Base-by-base conservation (phyloP, 345 rosid species). In the Aquilaria sinensis region DNA sequence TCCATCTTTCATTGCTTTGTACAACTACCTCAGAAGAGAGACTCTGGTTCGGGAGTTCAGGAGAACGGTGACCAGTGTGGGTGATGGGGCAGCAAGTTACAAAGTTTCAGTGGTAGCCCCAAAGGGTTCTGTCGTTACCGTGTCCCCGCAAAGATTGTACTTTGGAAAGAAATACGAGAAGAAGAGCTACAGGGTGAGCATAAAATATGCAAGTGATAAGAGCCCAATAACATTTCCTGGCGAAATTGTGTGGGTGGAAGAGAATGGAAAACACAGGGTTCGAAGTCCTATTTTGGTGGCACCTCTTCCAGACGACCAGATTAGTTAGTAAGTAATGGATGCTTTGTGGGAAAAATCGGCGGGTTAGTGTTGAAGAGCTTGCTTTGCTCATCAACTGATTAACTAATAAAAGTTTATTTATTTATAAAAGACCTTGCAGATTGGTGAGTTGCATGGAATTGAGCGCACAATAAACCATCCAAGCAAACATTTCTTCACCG, bases 1-100 rank as follows among this genome's bases (percentile, higher is more conserved):
- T 34, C 81, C 81, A 4, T 74, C 76, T 1, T 77, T 74, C 10
- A 74, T 77, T 31, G 62, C 58, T 31, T 51, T 77, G 9, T 71
- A 70, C 53, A 11, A 49, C 30, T n/a, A 6, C 9, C 65, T 32
- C n/a, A 16, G 47, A 30, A 56, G 47, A 10, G 16, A 70, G 51
- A 33, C 65, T 11, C 1, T 10, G 29, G 55, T 3, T 57, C 64
- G 51, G 15, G 58, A 3, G 7, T 77, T 67, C 16, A 16, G 15
- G 1, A 70, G 81, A 61, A 62, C 57, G 2, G 76, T 65, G 15
- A 74, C 76, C 14, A 76, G 69, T 16, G 70, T 76, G 14, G 80
- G 74, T 57, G 71, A 48, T 14, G 67, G 47, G 6, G 64, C 58
- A 31, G 61, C 74, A 2, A 69, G 67, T 15, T 76, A 76, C 48